Evolutionary conservation across 2,329 filamentous ascomycete genomes (phyloP), one percentile per base, ranked within the genome.

Genomic region (Lachnellula hyalina): DNA sequence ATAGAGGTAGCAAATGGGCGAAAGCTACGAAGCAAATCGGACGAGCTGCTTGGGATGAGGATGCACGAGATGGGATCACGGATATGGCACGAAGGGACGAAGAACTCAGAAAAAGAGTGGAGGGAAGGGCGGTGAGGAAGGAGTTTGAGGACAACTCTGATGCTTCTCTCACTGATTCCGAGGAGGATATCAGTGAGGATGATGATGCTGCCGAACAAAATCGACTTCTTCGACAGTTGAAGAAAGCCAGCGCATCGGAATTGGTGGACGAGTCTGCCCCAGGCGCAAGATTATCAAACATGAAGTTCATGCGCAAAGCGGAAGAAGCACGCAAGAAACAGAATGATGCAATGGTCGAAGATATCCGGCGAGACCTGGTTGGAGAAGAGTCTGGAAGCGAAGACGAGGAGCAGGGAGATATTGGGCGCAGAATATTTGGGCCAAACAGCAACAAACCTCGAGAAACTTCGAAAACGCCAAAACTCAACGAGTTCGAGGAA

Each of bases 271-370:
- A 73, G n/a, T 64, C 63, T 19, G 75, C 69, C 17, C 81, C 81
- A 0, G 77, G 81, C 62, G 85, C 86, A 14, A 86, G 83, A 63
- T 74, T 99, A 6, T 84, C 89, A 71, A 81, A 82, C 50, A 90
- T 99, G 86, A 89, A 90, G 58, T 99, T 99, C 70, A 97, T 99
- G 94, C 84, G 87, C 65, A 90, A 87, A 62, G 90, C 91, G 1
- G 92, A 96, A 66, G 87, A 86, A 28, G 79, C 84, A 38, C 84
- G 84, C 65, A 91, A 86, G 70, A 83, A 86, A 59, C 81, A 84
- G 54, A 96, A 97, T 63, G 89, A 96, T 64, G 87, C 89, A 53
- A 82, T 90, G 54, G 74, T 90, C 12, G 79, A 77, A 42, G 78
- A 84, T 62, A 82, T 96, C 48, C 80, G 85, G 48, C 82, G 83